These are phyloP conservation scores for Camellia japonica DNA, from an alignment of 148 eudicot genomes.

Conservation along the genomic window DNA sequence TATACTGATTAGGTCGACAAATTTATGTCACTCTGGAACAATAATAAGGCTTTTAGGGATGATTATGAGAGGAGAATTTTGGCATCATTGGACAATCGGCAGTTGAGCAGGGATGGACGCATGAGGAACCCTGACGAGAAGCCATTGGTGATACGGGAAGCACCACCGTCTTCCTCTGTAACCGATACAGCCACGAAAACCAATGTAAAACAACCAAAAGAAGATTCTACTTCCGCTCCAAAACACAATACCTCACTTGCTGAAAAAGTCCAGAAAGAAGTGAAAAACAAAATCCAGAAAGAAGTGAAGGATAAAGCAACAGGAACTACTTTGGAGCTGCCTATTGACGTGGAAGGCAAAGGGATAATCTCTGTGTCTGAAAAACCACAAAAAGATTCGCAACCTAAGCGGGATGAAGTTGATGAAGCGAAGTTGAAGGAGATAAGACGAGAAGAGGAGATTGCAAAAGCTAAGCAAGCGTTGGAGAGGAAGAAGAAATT, in stretches of 20 bases:
- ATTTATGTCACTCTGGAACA: slow-evolving; percentile 70
- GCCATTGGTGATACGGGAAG: slow-evolving; percentile 50
- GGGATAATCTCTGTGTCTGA: slow-evolving; percentile 37
- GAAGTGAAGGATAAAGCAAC: slow-evolving; percentile 38
- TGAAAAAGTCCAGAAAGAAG: slow-evolving; percentile 37
- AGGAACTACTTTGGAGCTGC: slow-evolving; percentile 25
- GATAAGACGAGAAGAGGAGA: slow-evolving; percentile 73
- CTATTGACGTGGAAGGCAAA: slow-evolving; percentile 32
- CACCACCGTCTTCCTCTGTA: slow-evolving; percentile 30
- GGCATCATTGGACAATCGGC: slow-evolving; percentile 63
- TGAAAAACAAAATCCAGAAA: slow-evolving; percentile 26
- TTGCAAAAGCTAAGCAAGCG: slow-evolving; percentile 73
- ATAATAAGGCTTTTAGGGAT: slow-evolving; percentile 58
- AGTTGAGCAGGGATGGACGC: slow-evolving; percentile 78
- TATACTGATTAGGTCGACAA: slow-evolving; percentile 49
- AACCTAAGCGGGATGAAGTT: slow-evolving; percentile 34
- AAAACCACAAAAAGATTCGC: slow-evolving; percentile 31
- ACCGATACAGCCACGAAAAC: slow-evolving; percentile 30
- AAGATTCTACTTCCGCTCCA: slow-evolving; percentile 29
- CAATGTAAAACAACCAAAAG: slow-evolving; percentile 45
- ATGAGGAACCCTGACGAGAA: slow-evolving; percentile 78
- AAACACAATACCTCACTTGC: slow-evolving; percentile 23
- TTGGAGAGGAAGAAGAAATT: slow-evolving; percentile 84
- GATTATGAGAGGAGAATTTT: slow-evolving; percentile 77
- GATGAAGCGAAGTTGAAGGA: slow-evolving; percentile 67